Evolutionary conservation across 2,329 filamentous ascomycete species (phyloP).

Genomic region (Verticillium isaacii): DNA sequence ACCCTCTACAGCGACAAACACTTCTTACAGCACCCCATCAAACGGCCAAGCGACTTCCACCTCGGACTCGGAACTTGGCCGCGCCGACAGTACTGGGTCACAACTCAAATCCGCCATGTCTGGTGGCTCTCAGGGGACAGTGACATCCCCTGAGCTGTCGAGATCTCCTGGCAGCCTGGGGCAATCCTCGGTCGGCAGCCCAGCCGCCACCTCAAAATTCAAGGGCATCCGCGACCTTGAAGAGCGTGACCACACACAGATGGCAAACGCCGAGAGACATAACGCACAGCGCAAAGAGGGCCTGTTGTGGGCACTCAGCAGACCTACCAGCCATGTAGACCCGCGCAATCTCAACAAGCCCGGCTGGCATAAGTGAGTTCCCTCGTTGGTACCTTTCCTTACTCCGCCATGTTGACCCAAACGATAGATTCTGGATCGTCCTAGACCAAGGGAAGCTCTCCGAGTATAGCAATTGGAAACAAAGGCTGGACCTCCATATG

Average conservation of each 20-base stretch:
- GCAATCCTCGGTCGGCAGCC: slow-evolving; percentile 42
- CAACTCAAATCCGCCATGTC: slow-evolving; percentile 45
- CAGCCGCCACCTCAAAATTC: slow-evolving; percentile 60
- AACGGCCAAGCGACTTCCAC: slow-evolving; percentile 44
- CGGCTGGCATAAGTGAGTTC: slow-evolving; percentile 92
- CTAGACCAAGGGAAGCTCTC: slow-evolving; percentile 94
- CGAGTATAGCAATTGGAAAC: slow-evolving; percentile 99
- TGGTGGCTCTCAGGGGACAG: slow-evolving; percentile 1
- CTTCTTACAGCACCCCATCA: slow-evolving; percentile 20
- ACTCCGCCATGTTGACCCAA: neutral
- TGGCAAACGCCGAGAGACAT: slow-evolving; percentile 48
- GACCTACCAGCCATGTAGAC: slow-evolving; percentile 90
- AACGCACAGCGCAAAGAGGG: slow-evolving; percentile 84
- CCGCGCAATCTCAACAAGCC: slow-evolving; percentile 94
- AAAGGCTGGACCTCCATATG: slow-evolving; percentile 93
- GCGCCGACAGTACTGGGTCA: slow-evolving; percentile 70
- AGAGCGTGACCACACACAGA: slow-evolving; percentile 63
- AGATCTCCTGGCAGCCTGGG: slow-evolving; percentile 53
- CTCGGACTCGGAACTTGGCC: slow-evolving; percentile 65
- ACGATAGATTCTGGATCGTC: slow-evolving; percentile 90
- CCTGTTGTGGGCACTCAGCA: slow-evolving; percentile 87
- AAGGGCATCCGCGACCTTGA: slow-evolving; percentile 91
- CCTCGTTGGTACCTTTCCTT: neutral
- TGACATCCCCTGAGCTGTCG: slow-evolving; percentile 38
- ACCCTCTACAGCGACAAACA: slow-evolving; percentile 27